Evolutionary conservation across 169 alveolate species (phyloP).

Genomic region (Cryptosporidium meleagridis): DNA sequence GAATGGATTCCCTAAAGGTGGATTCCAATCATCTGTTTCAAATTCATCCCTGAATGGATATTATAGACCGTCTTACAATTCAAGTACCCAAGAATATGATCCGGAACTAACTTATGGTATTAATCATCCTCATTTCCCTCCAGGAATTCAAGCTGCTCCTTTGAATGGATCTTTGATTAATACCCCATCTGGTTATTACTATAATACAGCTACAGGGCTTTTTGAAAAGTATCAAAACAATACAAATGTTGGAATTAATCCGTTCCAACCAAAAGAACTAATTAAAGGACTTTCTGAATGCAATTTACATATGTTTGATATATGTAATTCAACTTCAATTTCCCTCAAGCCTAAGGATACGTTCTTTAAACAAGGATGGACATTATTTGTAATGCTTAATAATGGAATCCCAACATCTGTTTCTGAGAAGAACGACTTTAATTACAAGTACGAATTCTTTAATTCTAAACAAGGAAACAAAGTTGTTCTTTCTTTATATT

Average conservation of each 20-base stretch:
- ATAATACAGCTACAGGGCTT: constrained; percentile 50
- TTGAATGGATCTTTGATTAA: constrained; percentile 33
- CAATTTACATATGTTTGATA: constrained; percentile 49
- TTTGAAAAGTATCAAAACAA: constrained; percentile 59
- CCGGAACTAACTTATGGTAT: constrained; percentile 31
- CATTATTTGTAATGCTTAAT: constrained; percentile 42
- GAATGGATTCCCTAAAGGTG: constrained; percentile 35
- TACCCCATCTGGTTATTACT: constrained; percentile 40
- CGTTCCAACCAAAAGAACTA: constrained; percentile 60
- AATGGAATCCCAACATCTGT: constrained; percentile 42
- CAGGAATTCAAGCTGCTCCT: constrained; percentile 65
- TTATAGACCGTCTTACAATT: constrained; percentile 17
- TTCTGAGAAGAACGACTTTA: constrained; percentile 31
- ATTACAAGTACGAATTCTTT: constrained; percentile 51
- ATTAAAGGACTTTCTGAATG: constrained; percentile 41
- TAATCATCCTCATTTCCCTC: constrained; percentile 49
- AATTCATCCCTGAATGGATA: constrained; percentile 6
- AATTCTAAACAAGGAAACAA: constrained; percentile 10
- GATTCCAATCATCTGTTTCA: constrained; percentile 29
- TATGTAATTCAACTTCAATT: constrained; percentile 62
- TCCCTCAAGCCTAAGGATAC: constrained; percentile 4
- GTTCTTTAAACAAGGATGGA: constrained; percentile 55
- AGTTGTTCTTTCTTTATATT: constrained; percentile 18
- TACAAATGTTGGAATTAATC: constrained; percentile 41
- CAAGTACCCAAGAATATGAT: constrained; percentile 2